A percentile compares a stretch with the other conserved stretches of the same genome.
These are phyloP conservation scores for Ophiostoma tasmaniense DNA, from an alignment of 2,329 filamentous ascomycete genomes.

Conservation along the genomic window DNA sequence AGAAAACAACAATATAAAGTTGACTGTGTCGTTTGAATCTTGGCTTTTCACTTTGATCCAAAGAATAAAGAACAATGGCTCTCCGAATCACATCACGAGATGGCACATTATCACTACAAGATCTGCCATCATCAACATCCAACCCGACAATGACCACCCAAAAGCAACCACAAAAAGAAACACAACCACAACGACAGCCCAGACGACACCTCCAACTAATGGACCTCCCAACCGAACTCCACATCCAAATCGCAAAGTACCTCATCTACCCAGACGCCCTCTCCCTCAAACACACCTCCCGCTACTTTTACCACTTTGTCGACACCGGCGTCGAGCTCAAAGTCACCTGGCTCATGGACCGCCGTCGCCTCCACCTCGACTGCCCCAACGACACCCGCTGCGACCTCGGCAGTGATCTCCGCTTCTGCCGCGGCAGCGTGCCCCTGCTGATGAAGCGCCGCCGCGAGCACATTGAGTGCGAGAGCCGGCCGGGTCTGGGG, in stretches of 20 bases:
- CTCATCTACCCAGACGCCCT: conserved; percentile 64
- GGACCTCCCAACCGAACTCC: conserved; percentile 57
- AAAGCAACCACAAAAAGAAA: not conserved
- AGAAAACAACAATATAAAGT: not conserved
- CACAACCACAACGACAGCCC: not conserved
- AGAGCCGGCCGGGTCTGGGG: conserved; percentile 47
- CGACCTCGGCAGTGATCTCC: conserved; percentile 49
- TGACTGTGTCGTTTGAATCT: not conserved
- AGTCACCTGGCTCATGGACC: conserved; percentile 59
- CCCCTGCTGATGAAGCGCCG: conserved; percentile 49
- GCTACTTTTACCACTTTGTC: conserved; percentile 55
- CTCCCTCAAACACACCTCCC: conserved; percentile 58
- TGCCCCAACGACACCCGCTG: conserved; percentile 53
- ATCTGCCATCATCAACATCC: no score
- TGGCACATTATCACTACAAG: not conserved
- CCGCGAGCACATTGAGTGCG: conserved; percentile 53
- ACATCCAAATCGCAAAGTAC: conserved; percentile 50
- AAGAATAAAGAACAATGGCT: no score
- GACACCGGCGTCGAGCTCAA: conserved; percentile 58
- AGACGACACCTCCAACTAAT: conserved; percentile 21
- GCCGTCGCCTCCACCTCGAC: conserved; percentile 54
- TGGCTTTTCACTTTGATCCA: no score
- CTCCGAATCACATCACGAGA: no score
- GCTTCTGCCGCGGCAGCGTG: conserved; percentile 53
- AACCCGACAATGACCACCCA: not conserved